Evolutionary conservation across 306 rosid species (phyloP).

Genomic region (Urtica urens): DNA sequence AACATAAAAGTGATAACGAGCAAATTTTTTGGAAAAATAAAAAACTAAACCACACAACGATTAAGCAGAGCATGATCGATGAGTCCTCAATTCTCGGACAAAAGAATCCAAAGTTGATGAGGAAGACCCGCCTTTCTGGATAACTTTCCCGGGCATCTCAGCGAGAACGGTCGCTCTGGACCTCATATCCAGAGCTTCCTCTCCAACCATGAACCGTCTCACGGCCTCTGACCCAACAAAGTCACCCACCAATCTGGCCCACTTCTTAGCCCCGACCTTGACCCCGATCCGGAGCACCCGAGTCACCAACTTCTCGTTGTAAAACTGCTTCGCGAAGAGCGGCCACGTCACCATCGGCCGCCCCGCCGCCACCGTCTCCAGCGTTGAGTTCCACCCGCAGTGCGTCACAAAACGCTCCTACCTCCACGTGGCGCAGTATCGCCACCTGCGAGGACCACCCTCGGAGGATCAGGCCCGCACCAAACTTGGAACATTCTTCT

Average conservation of each 20-base stretch:
- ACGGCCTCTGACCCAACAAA: constrained; percentile 33
- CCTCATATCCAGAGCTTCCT: constrained; percentile 39
- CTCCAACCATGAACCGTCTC: constrained; percentile 37
- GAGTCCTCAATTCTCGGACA: constrained; percentile 17
- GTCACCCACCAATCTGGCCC: constrained; percentile 26
- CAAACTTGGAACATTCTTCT: constrained; percentile 26
- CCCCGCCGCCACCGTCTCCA: constrained; percentile 43
- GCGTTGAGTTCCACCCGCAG: constrained; percentile 70
- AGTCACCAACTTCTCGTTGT: constrained; percentile 57
- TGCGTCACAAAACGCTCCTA: constrained; percentile 47
- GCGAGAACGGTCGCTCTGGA: constrained; percentile 21
- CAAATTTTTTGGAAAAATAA: no score
- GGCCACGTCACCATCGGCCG: constrained; percentile 73
- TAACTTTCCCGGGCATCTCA: constrained; percentile 33
- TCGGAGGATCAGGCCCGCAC: constrained; percentile 15
- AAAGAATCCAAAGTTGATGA: constrained; percentile 22
- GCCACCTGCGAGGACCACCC: constrained; percentile 30
- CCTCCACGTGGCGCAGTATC: constrained; percentile 22
- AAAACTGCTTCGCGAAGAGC: constrained; percentile 51
- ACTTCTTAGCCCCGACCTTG: constrained; percentile 47
- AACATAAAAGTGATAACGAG: no score
- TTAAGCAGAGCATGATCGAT: no score
- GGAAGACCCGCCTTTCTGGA: constrained; percentile 43
- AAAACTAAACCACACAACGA: no score
- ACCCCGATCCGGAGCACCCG: constrained; percentile 42